Evolutionary conservation across 441 rosid genomes (phyloP), one percentile per base, ranked within the genome.

Genomic region (Erodium texanum): DNA sequence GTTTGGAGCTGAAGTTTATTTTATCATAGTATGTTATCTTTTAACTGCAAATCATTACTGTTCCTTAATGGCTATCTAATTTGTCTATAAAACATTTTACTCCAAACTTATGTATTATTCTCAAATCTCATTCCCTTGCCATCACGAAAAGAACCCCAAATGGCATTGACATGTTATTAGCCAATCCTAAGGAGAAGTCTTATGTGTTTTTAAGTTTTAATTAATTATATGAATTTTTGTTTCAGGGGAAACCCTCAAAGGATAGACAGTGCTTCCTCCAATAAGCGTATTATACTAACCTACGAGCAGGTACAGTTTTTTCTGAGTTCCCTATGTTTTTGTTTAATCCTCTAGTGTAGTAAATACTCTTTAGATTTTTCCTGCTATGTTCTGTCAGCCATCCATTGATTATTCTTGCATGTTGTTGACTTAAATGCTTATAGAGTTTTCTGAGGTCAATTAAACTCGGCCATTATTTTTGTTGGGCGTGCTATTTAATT

Each of bases 191-290:
- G 32, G 36, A 32, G 36, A 59, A 23, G 32, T 24, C 11, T 52
- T 18, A 16, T 59, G 16, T 20, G 24, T 12, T 23, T 23, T 22
- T 0, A 59, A 23, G 8, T 23, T 23, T 23, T 59, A 54, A 20
- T 69, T 58, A 65, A 64, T 73, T 59, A 52, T 14, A 24, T 68
- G 38, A 67, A 24, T 70, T 38, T 75, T 27, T 71, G 50, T 83
- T 84, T 70, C 83, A 94, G 97, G 79, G 89, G 87, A 78, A 94
- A 94, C 76, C 97, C 97, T 68, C 99, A 94, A 83, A 86, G 99
- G 79, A 87, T 94, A 81, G 99, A 94, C 72, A 71, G 81, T 64
- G 75, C 78, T 29, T 82, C 83, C 66, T 84, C 96, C 76, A 88
- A 86, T 75, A 94, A 94, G 85, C 84, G 96, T 66, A 86, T 89